Percentiles rank a stretch among this genome's conserved stretches.
Conservation (phyloP, 2,329 filamentous ascomycete species). For the Ascosphaera acerosa region DNA sequence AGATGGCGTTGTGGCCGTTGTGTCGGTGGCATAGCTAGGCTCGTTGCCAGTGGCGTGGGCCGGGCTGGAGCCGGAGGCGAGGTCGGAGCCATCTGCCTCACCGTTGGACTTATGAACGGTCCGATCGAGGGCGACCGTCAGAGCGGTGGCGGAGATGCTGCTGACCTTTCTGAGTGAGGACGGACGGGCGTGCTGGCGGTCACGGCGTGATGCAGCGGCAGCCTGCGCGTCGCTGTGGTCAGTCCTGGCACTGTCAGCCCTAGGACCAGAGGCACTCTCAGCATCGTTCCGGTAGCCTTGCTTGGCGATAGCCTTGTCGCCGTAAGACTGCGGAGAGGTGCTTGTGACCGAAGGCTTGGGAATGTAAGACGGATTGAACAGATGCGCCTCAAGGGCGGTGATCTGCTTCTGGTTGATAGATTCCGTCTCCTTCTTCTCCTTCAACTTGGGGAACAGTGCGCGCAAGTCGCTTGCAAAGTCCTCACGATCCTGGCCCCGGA, state of each 20-base stretch:
- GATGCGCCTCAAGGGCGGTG: conserved; percentile 33
- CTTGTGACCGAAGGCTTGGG: background rate
- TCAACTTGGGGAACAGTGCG: conserved; percentile 33
- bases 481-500: conserved; percentile 34
- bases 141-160: background rate
- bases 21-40: conserved; percentile 1
- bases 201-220: background rate
- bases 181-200: background rate
- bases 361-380: background rate
- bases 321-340: background rate
- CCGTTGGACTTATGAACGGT: background rate
- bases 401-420: conserved; percentile 41
- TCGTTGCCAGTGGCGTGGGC: no score
- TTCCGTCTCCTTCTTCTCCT: conserved; percentile 18
- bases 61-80: no score
- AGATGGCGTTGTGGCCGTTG: background rate
- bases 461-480: conserved; percentile 37
- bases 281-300: no score
- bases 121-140: background rate
- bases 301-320: background rate
- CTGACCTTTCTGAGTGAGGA: background rate
- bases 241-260: background rate
- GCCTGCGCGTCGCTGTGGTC: background rate
- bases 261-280: no score
- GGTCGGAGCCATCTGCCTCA: no score